These are phyloP conservation scores for Lodderomyces margitis DNA, from an alignment of 1,139 yeast genomes.

Conservation along the genomic window DNA sequence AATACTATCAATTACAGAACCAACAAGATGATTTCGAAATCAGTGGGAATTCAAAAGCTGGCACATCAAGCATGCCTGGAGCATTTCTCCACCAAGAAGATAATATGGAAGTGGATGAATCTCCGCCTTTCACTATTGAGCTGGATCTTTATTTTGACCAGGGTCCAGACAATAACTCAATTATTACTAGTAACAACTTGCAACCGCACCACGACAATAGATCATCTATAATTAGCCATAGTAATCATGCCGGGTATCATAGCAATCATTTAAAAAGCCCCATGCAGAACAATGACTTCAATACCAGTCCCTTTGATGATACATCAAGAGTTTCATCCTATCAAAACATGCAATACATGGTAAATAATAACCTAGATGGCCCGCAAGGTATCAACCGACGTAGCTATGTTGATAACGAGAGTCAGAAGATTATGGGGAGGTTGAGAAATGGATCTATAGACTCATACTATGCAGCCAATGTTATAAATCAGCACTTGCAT, in stretches of 20 bases:
- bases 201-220: slow-evolving; percentile 10
- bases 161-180: slow-evolving; percentile 15
- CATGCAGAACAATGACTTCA: slow-evolving; percentile 7
- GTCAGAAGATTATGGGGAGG: slow-evolving; percentile 13
- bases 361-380: neutral
- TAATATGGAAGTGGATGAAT: slow-evolving; percentile 39
- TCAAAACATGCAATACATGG: slow-evolving; percentile 11
- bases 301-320: slow-evolving; percentile 14
- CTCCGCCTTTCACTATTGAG: slow-evolving; percentile 41
- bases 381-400: slow-evolving; percentile 9
- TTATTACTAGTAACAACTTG: slow-evolving; percentile 11
- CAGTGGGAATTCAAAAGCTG: neutral
- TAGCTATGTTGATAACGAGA: slow-evolving; percentile 14
- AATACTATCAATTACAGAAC: slow-evolving; percentile 6
- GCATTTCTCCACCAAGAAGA: slow-evolving; percentile 26
- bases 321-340: slow-evolving; percentile 15
- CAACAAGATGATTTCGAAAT: neutral
- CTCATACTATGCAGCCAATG: slow-evolving; percentile 18
- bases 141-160: slow-evolving; percentile 26
- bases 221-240: slow-evolving; percentile 11
- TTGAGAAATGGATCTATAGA: slow-evolving; percentile 19
- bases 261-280: slow-evolving; percentile 11
- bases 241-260: neutral
- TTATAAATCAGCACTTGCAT: slow-evolving; percentile 13
- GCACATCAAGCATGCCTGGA: slow-evolving; percentile 28